Percentiles rank a stretch among this genome's conserved stretches.
These are phyloP conservation scores for Aegle marmelos DNA, from an alignment of 345 rosid genomes.

Conservation along the genomic window DNA sequence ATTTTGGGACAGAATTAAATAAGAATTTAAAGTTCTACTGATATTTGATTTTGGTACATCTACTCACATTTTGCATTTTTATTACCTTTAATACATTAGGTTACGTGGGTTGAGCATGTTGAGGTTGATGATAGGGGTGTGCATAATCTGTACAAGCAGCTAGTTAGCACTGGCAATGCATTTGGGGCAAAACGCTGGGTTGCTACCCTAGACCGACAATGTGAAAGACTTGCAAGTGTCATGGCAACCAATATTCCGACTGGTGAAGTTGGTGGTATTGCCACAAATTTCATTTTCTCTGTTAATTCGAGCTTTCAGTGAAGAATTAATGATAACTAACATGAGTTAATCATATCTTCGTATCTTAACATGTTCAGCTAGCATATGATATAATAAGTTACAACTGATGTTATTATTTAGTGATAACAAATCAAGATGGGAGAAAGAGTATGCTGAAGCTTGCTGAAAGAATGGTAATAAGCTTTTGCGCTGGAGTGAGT, in stretches of 20 bases:
- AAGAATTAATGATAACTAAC: neutral
- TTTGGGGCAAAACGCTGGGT: slow-evolving; percentile 94
- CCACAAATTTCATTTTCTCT: neutral
- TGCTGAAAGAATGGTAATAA: slow-evolving; percentile 74
- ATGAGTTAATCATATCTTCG: neutral
- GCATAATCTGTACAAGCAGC: slow-evolving; percentile 56
- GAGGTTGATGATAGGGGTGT: slow-evolving; percentile 80
- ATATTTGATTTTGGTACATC: neutral
- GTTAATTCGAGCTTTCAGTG: neutral
- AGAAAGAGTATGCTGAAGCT: slow-evolving; percentile 72
- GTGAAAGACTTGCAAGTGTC: slow-evolving; percentile 75
- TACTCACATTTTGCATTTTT: neutral
- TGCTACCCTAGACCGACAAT: slow-evolving; percentile 70
- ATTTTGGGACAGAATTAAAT: neutral
- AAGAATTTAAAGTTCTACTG: neutral
- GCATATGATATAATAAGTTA: too few relatives aligned
- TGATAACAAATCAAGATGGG: slow-evolving; percentile 61
- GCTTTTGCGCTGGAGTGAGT: slow-evolving; percentile 76
- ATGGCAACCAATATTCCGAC: slow-evolving; percentile 55
- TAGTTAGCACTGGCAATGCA: slow-evolving; percentile 63
- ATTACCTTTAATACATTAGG: slow-evolving; percentile 33
- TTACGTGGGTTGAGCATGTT: slow-evolving; percentile 91
- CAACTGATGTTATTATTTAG: slow-evolving; percentile 26
- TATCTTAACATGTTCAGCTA: neutral
- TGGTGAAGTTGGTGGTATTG: slow-evolving; percentile 50